Evolutionary conservation across 176 grass and related monocot genomes (phyloP).

Genomic region (Phoenix roebelenii): DNA sequence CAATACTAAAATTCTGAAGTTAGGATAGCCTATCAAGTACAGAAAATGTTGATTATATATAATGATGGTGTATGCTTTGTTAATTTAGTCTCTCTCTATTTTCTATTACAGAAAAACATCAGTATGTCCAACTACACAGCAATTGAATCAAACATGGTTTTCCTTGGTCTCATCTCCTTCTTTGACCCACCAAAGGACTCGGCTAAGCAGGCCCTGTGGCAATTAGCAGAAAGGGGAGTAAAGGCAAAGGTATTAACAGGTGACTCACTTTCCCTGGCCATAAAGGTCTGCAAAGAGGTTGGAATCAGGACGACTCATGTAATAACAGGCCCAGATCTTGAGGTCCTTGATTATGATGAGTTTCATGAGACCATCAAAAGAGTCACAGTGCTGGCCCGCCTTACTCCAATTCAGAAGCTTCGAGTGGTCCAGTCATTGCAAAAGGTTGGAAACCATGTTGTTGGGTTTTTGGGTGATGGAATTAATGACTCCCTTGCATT

Average conservation of each 20-base stretch:
- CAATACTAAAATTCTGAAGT: too few relatives aligned
- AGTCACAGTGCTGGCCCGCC: constrained; percentile 32
- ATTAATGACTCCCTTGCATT: constrained; percentile 40
- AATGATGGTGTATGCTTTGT: too few relatives aligned
- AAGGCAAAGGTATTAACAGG: constrained; percentile 37
- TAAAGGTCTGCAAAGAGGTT: constrained; percentile 36
- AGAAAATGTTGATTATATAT: too few relatives aligned
- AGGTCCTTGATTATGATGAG: constrained; percentile 18
- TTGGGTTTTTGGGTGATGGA: constrained; percentile 36
- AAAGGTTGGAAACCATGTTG: constrained; percentile 31
- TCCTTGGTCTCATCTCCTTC: constrained; percentile 33
- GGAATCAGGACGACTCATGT: constrained; percentile 31
- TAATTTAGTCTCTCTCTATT: too few relatives aligned
- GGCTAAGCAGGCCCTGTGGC: constrained; percentile 27
- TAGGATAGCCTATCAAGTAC: too few relatives aligned
- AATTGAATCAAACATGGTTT: constrained; percentile 32
- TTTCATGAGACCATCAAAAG: constrained; percentile 30
- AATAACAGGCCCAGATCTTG: constrained; percentile 24
- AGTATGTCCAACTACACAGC: constrained; percentile 1
- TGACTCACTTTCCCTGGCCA: constrained; percentile 30
- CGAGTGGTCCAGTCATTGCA: constrained; percentile 32
- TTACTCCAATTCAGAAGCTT: constrained; percentile 36
- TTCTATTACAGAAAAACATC: too few relatives aligned
- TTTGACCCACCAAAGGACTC: constrained; percentile 38
- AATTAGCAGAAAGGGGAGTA: constrained; percentile 31